Evolutionary conservation across 768 basidiomycete genomes (phyloP).

Genomic region (Cystofilobasidium ferigula): DNA sequence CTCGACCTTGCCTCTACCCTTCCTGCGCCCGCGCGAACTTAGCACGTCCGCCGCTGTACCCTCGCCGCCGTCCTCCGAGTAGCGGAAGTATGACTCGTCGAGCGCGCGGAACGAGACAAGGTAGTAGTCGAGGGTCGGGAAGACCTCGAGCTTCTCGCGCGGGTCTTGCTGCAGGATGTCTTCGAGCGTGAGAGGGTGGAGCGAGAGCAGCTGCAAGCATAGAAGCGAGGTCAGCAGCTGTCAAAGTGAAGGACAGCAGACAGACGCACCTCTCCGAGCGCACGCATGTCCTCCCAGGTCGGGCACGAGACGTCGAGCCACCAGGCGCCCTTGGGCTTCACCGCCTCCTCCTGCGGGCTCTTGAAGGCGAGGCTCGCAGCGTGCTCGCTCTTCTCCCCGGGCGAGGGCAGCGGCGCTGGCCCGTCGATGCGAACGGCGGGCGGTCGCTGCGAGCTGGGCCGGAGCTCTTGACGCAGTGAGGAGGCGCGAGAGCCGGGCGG

Average conservation of each 20-base stretch:
- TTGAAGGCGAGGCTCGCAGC: background rate
- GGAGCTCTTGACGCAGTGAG: background rate
- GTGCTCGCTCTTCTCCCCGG: too few species aligned
- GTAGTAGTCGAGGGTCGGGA: constrained; percentile 80
- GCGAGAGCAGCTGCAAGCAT: constrained; percentile 54
- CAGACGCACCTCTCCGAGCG: constrained; percentile 59
- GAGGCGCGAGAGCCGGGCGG: background rate
- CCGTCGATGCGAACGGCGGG: background rate
- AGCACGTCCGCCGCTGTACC: background rate
- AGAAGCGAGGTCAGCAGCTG: background rate
- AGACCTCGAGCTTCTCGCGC: constrained; percentile 79
- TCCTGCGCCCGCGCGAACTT: background rate
- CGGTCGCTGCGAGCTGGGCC: background rate
- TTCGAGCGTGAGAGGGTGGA: constrained; percentile 86
- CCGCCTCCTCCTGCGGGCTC: background rate
- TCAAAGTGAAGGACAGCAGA: background rate
- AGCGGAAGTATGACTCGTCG: constrained; percentile 47
- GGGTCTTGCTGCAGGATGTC: constrained; percentile 86
- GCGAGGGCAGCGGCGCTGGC: background rate
- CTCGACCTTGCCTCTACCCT: constrained; percentile 38
- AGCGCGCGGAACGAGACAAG: constrained; percentile 78
- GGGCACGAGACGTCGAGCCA: constrained; percentile 84
- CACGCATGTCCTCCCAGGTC: constrained; percentile 73
- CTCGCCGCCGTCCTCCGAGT: constrained; percentile 31
- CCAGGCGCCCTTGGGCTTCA: constrained; percentile 50